Evolutionary conservation across 2,329 filamentous ascomycete genomes (phyloP), one percentile per base, ranked within the genome.

Genomic region (Cladosporium sp.): DNA sequence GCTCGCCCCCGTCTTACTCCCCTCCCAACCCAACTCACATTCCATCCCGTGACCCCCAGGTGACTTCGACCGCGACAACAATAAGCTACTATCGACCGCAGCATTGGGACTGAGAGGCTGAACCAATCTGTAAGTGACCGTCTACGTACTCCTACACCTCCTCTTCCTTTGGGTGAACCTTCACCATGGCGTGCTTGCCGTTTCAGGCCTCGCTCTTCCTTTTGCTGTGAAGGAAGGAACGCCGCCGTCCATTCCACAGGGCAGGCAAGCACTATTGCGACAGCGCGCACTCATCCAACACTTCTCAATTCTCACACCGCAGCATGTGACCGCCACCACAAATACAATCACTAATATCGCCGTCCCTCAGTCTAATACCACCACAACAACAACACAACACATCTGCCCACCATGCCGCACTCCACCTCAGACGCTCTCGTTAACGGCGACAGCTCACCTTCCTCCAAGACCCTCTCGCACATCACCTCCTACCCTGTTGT

Each of bases 401-500:
- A 32, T 30, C 38, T 44, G 38, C 57, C 58, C 59, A 65, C 47
- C 61, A 84, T 84, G 81, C 82, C 82, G 73, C 83, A 84, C 81
- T 79, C 82, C 70, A 78, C 81, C 68, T 76, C 78, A 63, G 77
- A 78, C 68, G 78, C 47, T 47, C 69, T 67, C 54, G 69, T 67
- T 67, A 86, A 86, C 76, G 82, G 83, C 75, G 81, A 82, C 69
- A 78, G 79, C 76, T 65, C 64, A 11, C 72, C 78, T 68, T 74
- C 82, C 73, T 81, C 83, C 73, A 78, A 84, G 68, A 84, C 84
- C 71, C 62, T 76, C 66, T 72, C 68, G 47, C 93, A 97, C 77
- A 85, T 97, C 69, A 85, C 88, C 73, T 90, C 89, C 71, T 97
- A 96, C 80, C 94, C 94, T 49, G 80, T 96, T 71, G 86, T 97